phyloP scores from a whole-genome alignment of 2,329 filamentous ascomycete genomes.

The Fusarium pininemorale region DNA sequence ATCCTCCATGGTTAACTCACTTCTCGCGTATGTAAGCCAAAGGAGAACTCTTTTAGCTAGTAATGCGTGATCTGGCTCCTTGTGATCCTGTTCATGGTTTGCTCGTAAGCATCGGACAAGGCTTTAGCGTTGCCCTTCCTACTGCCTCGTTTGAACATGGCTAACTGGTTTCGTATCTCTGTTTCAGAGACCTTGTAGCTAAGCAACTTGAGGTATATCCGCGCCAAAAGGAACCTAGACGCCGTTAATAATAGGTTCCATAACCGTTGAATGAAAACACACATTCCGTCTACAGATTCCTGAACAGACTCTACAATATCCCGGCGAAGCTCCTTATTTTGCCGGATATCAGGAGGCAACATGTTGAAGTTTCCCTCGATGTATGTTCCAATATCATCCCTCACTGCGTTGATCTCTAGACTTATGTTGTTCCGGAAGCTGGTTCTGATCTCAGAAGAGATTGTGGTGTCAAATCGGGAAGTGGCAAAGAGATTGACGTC shows the following conservation, averaged over 20 bases:
- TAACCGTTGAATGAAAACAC: fast-evolving
- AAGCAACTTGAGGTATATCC: not conserved
- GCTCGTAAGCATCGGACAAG: not conserved
- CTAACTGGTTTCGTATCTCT: not conserved
- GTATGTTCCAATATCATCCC: fast-evolving
- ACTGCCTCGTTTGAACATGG: not conserved
- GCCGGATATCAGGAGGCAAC: fast-evolving
- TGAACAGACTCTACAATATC: not conserved
- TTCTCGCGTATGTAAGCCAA: not conserved
- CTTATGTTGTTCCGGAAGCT: fast-evolving
- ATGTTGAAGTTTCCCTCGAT: not conserved
- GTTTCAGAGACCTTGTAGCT: not conserved
- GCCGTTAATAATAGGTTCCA: fast-evolving
- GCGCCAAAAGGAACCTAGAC: not conserved
- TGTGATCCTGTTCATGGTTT: fast-evolving
- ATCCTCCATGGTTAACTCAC: fast-evolving
- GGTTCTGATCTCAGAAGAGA: not conserved
- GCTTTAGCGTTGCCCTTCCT: not conserved
- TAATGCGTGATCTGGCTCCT: fast-evolving
- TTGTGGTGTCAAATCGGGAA: not conserved
- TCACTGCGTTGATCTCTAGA: fast-evolving
- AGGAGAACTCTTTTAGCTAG: not conserved
- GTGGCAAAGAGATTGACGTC: not conserved
- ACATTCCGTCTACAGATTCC: not conserved
- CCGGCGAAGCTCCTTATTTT: fast-evolving